Base-by-base conservation (phyloP, 164 flowering plant species). In the Aristolochia fimbriata region DNA sequence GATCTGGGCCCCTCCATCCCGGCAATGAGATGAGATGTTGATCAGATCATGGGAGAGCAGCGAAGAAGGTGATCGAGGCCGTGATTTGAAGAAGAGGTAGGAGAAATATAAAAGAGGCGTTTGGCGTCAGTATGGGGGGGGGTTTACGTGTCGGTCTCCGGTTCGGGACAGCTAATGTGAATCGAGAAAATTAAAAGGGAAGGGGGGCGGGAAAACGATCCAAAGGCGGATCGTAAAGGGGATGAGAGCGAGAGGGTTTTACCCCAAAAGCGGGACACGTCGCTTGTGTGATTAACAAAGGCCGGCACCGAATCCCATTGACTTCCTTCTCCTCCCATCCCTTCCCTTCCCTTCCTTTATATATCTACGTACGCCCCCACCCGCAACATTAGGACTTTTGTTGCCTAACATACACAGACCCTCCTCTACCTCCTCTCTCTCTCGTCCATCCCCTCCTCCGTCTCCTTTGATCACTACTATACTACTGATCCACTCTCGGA, bases 251-350 rank as follows among this genome's bases (percentile, higher is more conserved):
- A 33, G 15, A 17, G 41, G 57, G 14, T 62, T 54, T 17, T 24
- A 24, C 24, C 23, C 53, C 49, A 7, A n/a, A 49, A 62, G 31
- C 27, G 23, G 20, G 75, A 69, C 77, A 75, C 76, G 79, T 74
- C 25, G 51, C 67, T 45, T 13, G 21, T 62, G 49, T 63, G 65
- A 59, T 65, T 46, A 58, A 59, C 65, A 47, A 55, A 21, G 82
- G 78, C 55, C 82, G 77, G 77, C 64, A 68, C 79, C 82, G 51
- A 77, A 77, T 75, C 69, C 52, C 70, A 22, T 77, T 79, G 83
- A 79, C 83, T 76, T 74, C 27, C 83, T 76, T 74, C 27, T 22
- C 14, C 51, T 21, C 48, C 30, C 30, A 49, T 59, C 37, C 31
- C 21, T 27, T 21, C 31, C 14, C 55, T n/a, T 48, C n/a, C n/a